phyloP scores from a whole-genome alignment of 1,284 basidiomycete genomes.

The Chalciporus sp. region DNA sequence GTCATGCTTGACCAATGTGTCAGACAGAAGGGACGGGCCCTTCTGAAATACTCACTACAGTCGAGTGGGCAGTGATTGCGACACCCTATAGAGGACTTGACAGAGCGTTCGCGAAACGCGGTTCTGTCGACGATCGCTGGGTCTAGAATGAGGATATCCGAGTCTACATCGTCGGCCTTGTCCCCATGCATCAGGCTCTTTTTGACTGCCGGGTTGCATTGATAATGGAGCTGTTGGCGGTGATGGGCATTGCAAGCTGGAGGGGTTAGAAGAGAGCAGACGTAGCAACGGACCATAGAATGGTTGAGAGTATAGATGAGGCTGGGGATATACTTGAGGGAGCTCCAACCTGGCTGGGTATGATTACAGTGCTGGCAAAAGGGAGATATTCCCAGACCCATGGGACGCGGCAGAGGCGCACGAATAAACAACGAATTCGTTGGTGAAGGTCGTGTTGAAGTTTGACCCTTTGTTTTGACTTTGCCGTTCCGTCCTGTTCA shows the following conservation, averaged over 20 bases:
- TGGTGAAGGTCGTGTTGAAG: conserved; percentile 9
- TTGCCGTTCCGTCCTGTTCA: background rate
- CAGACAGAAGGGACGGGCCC: background rate
- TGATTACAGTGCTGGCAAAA: conserved; percentile 19
- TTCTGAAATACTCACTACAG: conserved; percentile 35
- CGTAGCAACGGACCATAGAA: conserved; percentile 8
- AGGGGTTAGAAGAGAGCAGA: conserved; percentile 24
- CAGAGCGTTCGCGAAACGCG: conserved; percentile 24
- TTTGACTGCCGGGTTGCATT: background rate
- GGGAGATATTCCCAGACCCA: conserved; percentile 1
- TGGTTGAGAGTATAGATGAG: background rate
- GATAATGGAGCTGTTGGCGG: too few species aligned
- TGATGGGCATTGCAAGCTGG: too few species aligned
- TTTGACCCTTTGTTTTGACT: conserved; percentile 19
- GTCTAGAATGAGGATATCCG: conserved; percentile 33
- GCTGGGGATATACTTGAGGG: background rate
- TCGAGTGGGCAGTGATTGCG: conserved; percentile 40
- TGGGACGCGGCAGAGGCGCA: conserved; percentile 24
- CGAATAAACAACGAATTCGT: conserved; percentile 27
- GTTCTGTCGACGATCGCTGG: conserved; percentile 30
- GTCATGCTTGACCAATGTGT: conserved; percentile 40
- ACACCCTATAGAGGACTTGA: conserved; percentile 14
- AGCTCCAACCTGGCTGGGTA: conserved; percentile 4
- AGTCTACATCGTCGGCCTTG: conserved; percentile 19
- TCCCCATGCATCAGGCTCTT: background rate